Base-by-base conservation (phyloP, 805 yeast species). In the Huiozyma naganishii region DNA sequence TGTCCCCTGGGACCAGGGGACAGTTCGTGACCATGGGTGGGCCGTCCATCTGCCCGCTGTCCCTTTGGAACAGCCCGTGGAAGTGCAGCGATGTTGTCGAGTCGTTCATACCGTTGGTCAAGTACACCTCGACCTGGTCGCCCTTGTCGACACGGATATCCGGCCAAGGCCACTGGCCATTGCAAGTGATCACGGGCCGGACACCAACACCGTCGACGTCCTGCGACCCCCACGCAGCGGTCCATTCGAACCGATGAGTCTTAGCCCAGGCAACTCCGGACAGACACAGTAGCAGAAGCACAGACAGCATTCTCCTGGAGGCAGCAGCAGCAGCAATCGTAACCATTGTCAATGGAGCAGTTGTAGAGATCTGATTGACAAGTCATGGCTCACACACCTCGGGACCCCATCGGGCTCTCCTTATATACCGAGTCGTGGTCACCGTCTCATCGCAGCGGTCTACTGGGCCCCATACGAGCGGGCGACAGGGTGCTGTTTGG, bases 21-120 rank as follows among this genome's bases (percentile, higher is more conserved):
- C 97, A 92, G 66, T 90, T 97, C 32, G 85, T 77, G 39, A 90
- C 71, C 76, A 76, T 70, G 55, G 83, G 83, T 11, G 95, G 94
- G 46, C 98, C 98, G 64, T 90, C 98, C 90, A 83, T 83, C 58
- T 73, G 80, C 54, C 61, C 70, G 11, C 89, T 66, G 28, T 83
- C 84, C 51, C 79, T 72, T 50, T 67, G 71, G 77, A 83, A 92
- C 59, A 92, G 59, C 45, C 98, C 98, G 66, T 90, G 98, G 79
- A 87, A 86, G 67, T 92, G 98, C 55, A 90, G 64, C 6, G 90
- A 67, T 6, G 64, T 58, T 36, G 95, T 84, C 66, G 79, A 80
- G 57, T 77, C 76, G 36, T 51, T 53, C 44, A 89, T 75, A 29
- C 86, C 87, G 59, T 92, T 92, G 50, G 76, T 78, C 65, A 90